Evolutionary conservation across 352 stramenopile species (phyloP).

Genomic region (Pythium monospermum): DNA sequence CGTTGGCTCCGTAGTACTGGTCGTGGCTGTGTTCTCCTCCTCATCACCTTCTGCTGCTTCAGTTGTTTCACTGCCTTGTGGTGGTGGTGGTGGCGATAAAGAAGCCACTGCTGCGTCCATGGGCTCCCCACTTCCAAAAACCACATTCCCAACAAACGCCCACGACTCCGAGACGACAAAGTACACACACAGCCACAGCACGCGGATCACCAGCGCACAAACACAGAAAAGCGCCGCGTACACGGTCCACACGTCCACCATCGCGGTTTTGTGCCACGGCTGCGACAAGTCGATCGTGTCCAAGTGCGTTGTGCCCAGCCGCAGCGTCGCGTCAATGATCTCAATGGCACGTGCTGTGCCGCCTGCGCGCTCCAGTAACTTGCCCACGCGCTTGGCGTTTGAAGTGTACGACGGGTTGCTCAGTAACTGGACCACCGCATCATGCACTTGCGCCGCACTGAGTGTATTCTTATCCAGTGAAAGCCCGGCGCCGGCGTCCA

Average conservation of each 20-base stretch:
- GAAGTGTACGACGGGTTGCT: conserved; percentile 41
- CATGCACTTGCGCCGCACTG: conserved; percentile 44
- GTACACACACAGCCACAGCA: conserved; percentile 67
- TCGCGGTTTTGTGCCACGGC: conserved; percentile 72
- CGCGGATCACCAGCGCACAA: conserved; percentile 48
- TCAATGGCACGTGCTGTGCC: conserved; percentile 57
- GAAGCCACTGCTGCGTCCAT: not conserved
- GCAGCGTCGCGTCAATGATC: conserved; percentile 61
- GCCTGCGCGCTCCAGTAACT: conserved; percentile 51
- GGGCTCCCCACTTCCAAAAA: conserved; percentile 30
- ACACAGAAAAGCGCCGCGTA: conserved; percentile 70
- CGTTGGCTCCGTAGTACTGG: too few species aligned
- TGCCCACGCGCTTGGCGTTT: conserved; percentile 45
- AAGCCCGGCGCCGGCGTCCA: conserved; percentile 65
- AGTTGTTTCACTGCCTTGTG: too few species aligned
- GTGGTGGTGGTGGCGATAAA: not conserved
- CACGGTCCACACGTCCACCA: conserved; percentile 79
- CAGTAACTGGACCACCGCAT: conserved; percentile 40
- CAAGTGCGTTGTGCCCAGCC: conserved; percentile 52
- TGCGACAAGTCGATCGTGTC: conserved; percentile 58
- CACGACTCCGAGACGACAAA: conserved; percentile 47
- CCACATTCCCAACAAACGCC: conserved; percentile 29
- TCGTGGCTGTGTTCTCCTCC: too few species aligned
- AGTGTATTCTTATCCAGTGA: conserved; percentile 72
- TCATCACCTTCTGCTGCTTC: too few species aligned